Evolutionary conservation across 2,329 filamentous ascomycete genomes (phyloP), one percentile per base, ranked within the genome.

Genomic region (Beauveria brongniartii): DNA sequence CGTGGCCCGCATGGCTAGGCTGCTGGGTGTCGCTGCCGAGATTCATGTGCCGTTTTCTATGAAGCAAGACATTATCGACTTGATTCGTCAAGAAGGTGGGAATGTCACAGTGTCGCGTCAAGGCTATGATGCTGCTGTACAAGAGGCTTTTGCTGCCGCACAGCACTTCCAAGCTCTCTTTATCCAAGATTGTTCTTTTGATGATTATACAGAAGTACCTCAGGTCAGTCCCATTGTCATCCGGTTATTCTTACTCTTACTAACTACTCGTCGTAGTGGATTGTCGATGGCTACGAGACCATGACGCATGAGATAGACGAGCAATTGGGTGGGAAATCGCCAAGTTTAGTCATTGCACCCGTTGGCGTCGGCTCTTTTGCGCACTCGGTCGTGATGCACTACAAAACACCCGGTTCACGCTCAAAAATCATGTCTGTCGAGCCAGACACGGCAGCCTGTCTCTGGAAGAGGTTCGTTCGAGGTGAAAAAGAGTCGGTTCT

Each of bases 201-300:
- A 81, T 0, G 85, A 82, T 2, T 91, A 89, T 66, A 80, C 85
- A 52, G 77, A 84, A 44, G 81, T 91, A 5, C 88, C 89, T 0
- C 70, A 77, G 72, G 82, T 82, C 60, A 63, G 71, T 63, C 34
- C 12, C 34, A 5, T 28, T 44, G 14, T 8, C n/a, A 43, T 4
- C 28, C 10, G 10, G 1, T 55, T 16, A 2, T 7, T 22, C 3
- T 26, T 12, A 3, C 9, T n/a, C 12, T 40, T 28, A 8, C 14
- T 14, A 16, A 59, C 5, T 41, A 14, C 20, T 54, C 6, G 24
- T 16, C 37, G 14, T 52, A 82, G 71, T 92, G 87, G 85, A 88
- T 92, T 24, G 87, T 91, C 0, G 85, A 93, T 63, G 90, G 90
- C 0, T 94, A 93, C 67, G 78, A 78, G 5, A 91, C 89, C 0